phyloP scores from a whole-genome alignment of 805 yeast species.

The Cyberlindnera americana region DNA sequence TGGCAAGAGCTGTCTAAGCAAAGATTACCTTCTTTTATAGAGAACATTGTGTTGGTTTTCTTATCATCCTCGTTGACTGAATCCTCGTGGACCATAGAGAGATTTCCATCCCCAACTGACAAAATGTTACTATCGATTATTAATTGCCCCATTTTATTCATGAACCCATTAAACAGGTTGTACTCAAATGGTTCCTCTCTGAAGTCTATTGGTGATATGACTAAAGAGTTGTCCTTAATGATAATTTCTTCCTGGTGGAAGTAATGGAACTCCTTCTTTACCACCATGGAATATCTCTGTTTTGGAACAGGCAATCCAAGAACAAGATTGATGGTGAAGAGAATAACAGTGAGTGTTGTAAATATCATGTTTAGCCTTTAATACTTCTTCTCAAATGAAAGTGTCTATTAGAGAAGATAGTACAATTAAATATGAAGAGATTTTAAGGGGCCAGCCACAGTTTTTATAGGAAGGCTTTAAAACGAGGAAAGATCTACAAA shows the following conservation, averaged over 20 bases:
- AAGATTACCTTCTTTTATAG: conserved; percentile 21
- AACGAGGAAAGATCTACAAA: no score
- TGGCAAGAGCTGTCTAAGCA: conserved; percentile 9
- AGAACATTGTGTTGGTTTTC: conserved; percentile 8
- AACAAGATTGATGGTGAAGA: no score
- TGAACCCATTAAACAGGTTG: conserved; percentile 1
- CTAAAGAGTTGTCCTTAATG: not conserved
- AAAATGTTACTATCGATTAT: not conserved
- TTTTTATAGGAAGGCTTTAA: no score
- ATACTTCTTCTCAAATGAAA: no score
- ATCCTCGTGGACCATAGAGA: not conserved
- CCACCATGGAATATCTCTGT: conserved; percentile 9
- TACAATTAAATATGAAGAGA: no score
- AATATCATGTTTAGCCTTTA: no score
- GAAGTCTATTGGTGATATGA: no score
- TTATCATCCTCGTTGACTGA: not conserved
- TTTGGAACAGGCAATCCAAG: no score
- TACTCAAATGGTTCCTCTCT: no score
- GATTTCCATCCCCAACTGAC: not conserved
- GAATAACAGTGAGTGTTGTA: no score
- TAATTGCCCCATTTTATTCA: conserved; percentile 4
- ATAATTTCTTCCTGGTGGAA: conserved; percentile 10
- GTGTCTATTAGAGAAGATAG: no score
- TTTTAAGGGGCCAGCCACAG: no score
- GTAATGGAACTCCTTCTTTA: conserved; percentile 9